Conservation (phyloP, 2,329 filamentous ascomycete species). For the Colletotrichum somersetense region DNA sequence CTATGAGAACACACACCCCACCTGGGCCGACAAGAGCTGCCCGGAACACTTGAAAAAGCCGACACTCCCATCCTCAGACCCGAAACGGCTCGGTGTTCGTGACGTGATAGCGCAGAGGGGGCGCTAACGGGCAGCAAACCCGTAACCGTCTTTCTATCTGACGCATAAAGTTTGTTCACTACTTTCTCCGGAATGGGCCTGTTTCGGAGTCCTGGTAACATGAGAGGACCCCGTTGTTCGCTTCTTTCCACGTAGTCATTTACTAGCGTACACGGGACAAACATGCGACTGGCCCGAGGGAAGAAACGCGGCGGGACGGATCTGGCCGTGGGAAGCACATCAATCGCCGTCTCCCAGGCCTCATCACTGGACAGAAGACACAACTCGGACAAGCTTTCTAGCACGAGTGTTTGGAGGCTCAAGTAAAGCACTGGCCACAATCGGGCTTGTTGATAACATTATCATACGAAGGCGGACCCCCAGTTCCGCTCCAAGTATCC, state of each 20-base stretch:
- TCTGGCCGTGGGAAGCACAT: background rate
- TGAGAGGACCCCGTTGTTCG: background rate
- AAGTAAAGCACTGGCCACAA: background rate
- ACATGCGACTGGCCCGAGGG: background rate
- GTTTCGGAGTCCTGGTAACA: background rate
- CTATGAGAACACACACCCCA: background rate
- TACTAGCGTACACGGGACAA: background rate
- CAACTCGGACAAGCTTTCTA: background rate
- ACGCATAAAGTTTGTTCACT: background rate
- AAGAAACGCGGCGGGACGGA: background rate
- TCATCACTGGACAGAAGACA: background rate
- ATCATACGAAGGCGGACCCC: conserved; percentile 20
- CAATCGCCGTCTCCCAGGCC: background rate
- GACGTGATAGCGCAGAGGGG: background rate
- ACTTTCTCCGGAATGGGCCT: background rate
- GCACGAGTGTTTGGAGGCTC: background rate
- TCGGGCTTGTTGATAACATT: conserved; percentile 22
- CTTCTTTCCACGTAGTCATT: no score
- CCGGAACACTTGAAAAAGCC: background rate
- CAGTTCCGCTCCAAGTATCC: conserved; percentile 16
- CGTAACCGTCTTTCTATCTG: background rate
- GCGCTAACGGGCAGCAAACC: background rate
- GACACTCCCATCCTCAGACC: background rate
- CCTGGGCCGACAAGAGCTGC: background rate
- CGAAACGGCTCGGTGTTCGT: background rate